Evolutionary conservation across 495 filamentous ascomycete genomes (phyloP), one percentile per base, ranked within the genome.

Genomic region (Podospora didyma): DNA sequence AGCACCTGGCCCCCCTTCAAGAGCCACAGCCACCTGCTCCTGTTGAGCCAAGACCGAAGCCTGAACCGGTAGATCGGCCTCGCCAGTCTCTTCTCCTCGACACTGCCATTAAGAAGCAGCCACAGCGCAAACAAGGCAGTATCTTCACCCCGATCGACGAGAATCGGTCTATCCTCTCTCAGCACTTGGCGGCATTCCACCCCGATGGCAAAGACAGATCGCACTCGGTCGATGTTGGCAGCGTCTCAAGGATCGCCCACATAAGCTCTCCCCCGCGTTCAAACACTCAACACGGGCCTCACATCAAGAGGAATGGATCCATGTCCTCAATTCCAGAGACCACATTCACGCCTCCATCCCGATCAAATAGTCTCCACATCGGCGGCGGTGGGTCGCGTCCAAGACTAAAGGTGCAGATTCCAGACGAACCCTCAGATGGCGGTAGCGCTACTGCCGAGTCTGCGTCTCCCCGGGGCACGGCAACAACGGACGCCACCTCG

Each of bases 141-240:
- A 97, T 97, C 51, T 97, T 96, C 63, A 98, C 94, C 1, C 94
- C 94, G 2, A 96, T 97, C 54, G 94, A 96, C 61, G 93, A 96
- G 66, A 89, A 86, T 56, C 83, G 89, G 46, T 97, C 94, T 6
- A 85, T 96, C 59, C 76, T 97, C 21, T 89, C 89, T 14, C 88
- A 90, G 53, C 90, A 96, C 71, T 88, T 94, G 66, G 90, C 89
- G 41, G 69, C 75, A 9, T 72, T 82, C 62, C 61, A 78, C 61
- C 51, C 74, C 23, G 67, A 79, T 24, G 55, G 77, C 66, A 60
- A 78, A 56, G 62, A 64, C 44, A 77, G 87, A 6, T 80, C 86
- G 3, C 84, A 84, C 59, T 88, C 87, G 14, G 77, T 86, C 44
- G 87, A 89, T 64, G 75, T 81, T 2, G 83, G 80, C 10, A 70